These are phyloP conservation scores for Globisporangium cylindrosporum DNA, from an alignment of 352 stramenopile genomes.

Conservation along the genomic window DNA sequence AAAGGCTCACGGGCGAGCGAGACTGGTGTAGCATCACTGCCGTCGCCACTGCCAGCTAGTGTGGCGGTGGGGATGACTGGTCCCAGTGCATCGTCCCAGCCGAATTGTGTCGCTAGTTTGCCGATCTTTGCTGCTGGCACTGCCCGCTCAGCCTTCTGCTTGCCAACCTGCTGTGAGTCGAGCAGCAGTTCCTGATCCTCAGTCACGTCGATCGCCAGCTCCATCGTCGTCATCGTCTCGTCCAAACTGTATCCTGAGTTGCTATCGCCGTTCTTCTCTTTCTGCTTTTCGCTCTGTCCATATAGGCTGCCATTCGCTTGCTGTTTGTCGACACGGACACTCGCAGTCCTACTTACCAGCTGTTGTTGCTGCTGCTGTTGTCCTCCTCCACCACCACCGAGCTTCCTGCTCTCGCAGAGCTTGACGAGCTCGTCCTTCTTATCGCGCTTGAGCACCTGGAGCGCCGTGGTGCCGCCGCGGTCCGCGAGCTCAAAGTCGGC, in stretches of 20 bases:
- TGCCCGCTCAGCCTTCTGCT: too few relatives aligned
- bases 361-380: conserved; percentile 9
- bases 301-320: background rate
- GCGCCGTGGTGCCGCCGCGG: conserved; percentile 44
- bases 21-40: background rate
- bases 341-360: background rate
- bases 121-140: background rate
- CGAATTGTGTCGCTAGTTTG: background rate
- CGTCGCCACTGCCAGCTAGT: background rate
- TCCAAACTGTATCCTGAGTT: background rate
- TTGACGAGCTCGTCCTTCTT: conserved; percentile 48
- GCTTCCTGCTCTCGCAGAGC: conserved; percentile 30
- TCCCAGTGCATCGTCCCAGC: background rate
- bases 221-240: background rate
- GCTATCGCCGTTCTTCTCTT: background rate
- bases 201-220: conserved; percentile 1
- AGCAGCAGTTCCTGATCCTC: background rate
- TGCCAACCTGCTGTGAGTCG: background rate
- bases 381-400: background rate
- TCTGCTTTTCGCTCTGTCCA: background rate
- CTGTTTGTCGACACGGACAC: background rate
- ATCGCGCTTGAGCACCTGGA: conserved; percentile 46
- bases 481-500: conserved; percentile 44
- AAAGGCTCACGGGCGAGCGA: background rate
- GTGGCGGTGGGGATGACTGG: background rate